phyloP scores from a whole-genome alignment of 345 rosid species.

The Citrus glauca region DNA sequence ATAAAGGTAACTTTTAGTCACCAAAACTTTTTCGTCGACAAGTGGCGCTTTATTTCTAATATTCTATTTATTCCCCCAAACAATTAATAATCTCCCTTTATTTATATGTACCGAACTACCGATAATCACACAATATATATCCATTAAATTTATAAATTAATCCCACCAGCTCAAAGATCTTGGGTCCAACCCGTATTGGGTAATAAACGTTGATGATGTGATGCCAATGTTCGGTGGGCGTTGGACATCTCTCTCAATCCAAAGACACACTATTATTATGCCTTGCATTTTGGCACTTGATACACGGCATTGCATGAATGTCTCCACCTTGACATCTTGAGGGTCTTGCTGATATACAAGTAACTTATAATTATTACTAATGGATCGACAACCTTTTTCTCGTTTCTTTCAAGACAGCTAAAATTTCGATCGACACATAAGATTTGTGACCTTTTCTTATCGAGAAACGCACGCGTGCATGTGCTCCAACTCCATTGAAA shows the following conservation, averaged over 20 bases:
- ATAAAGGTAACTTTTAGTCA: too few relatives aligned
- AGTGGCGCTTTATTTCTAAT: too few relatives aligned
- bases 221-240: too few relatives aligned
- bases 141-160: too few relatives aligned
- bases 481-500: background rate
- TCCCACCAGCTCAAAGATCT: too few relatives aligned
- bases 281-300: background rate
- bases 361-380: background rate
- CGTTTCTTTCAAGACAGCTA: background rate
- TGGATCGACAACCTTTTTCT: background rate
- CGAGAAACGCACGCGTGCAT: constrained; percentile 22
- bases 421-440: background rate
- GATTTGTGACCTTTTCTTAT: background rate
- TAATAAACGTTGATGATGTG: too few relatives aligned
- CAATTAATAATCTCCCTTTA: too few relatives aligned
- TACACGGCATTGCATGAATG: background rate
- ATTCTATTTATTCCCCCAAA: too few relatives aligned
- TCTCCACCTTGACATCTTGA: background rate
- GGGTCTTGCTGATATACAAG: background rate
- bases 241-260: background rate
- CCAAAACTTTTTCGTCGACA: too few relatives aligned
- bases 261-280: background rate
- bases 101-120: too few relatives aligned
- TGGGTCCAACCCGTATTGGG: too few relatives aligned
- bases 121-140: too few relatives aligned